phyloP scores from a whole-genome alignment of 805 yeast species.

The Clavispora vitiphila region DNA sequence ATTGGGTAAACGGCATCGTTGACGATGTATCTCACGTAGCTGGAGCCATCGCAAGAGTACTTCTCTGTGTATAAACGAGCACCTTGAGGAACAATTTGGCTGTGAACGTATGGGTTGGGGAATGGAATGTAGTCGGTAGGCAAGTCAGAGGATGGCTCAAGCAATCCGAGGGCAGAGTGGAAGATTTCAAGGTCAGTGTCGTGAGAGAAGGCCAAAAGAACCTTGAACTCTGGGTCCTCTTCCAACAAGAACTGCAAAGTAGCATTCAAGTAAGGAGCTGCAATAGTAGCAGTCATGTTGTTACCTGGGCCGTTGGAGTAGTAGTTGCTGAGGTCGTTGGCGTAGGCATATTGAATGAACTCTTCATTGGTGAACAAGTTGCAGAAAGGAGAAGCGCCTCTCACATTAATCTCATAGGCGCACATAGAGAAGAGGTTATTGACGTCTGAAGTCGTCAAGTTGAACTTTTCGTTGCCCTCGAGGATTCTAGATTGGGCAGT shows the following conservation, averaged over 20 bases:
- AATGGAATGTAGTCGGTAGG: conserved; percentile 45
- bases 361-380: conserved; percentile 64
- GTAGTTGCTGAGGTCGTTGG: conserved; percentile 53
- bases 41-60: conserved; percentile 23
- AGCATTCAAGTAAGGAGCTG: conserved; percentile 50
- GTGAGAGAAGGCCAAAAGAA: conserved; percentile 70
- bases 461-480: conserved; percentile 47
- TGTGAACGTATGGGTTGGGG: conserved; percentile 42
- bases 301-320: conserved; percentile 64
- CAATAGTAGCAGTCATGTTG: conserved; percentile 51
- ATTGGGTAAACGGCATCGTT: conserved; percentile 39
- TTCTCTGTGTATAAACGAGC: conserved; percentile 37
- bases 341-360: conserved; percentile 57
- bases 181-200: conserved; percentile 63
- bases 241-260: conserved; percentile 46
- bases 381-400: conserved; percentile 65
- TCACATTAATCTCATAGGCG: conserved; percentile 69
- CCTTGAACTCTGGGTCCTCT: conserved; percentile 38
- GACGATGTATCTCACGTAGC: conserved; percentile 34
- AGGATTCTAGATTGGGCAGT: conserved; percentile 56
- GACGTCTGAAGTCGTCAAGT: conserved; percentile 51
- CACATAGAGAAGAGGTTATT: conserved; percentile 54
- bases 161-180: conserved; percentile 60
- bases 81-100: conserved; percentile 36
- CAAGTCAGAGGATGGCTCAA: conserved; percentile 38